Evolutionary conservation across 1,139 yeast species (phyloP).

Genomic region (Pichia sp.): DNA sequence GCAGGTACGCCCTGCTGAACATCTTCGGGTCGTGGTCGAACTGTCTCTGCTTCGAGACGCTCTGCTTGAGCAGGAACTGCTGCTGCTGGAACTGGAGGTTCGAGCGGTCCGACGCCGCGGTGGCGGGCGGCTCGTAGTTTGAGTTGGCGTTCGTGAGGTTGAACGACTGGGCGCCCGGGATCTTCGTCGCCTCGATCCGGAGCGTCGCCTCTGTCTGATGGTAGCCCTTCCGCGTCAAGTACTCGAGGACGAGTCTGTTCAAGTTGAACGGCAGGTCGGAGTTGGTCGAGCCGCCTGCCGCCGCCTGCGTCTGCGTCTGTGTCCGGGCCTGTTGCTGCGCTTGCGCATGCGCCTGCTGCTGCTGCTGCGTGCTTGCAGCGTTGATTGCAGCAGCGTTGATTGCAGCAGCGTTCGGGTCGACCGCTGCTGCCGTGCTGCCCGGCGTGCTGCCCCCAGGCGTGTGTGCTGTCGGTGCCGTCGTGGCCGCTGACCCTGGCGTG

Average conservation of each 20-base stretch:
- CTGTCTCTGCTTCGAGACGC: constrained; percentile 32
- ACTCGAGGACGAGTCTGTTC: constrained; percentile 75
- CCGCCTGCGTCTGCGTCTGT: neutral
- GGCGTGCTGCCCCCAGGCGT: neutral
- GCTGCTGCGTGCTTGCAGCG: constrained; percentile 15
- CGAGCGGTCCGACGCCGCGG: constrained; percentile 28
- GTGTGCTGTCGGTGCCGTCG: neutral
- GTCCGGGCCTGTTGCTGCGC: constrained; percentile 3
- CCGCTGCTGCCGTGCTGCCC: neutral
- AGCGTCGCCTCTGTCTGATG: constrained; percentile 92
- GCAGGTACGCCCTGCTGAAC: constrained; percentile 71
- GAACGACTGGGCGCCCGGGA: constrained; percentile 57
- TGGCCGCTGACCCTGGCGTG: too few species aligned
- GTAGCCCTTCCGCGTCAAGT: constrained; percentile 88
- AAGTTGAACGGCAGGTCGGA: constrained; percentile 13
- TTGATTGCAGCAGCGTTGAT: neutral
- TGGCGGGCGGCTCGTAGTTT: constrained; percentile 39
- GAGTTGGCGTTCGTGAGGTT: constrained; percentile 44
- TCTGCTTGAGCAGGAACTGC: constrained; percentile 32
- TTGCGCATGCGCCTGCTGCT: neutral
- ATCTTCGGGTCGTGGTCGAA: constrained; percentile 60
- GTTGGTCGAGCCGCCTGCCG: constrained; percentile 4
- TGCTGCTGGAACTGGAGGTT: constrained; percentile 30
- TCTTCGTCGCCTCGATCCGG: constrained; percentile 78
- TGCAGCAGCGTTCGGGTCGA: too few species aligned